A percentile compares a stretch with the other conserved stretches of the same genome.
Conservation (phyloP, 2,329 filamentous ascomycete species). For the Paraconiothyrium sp. region DNA sequence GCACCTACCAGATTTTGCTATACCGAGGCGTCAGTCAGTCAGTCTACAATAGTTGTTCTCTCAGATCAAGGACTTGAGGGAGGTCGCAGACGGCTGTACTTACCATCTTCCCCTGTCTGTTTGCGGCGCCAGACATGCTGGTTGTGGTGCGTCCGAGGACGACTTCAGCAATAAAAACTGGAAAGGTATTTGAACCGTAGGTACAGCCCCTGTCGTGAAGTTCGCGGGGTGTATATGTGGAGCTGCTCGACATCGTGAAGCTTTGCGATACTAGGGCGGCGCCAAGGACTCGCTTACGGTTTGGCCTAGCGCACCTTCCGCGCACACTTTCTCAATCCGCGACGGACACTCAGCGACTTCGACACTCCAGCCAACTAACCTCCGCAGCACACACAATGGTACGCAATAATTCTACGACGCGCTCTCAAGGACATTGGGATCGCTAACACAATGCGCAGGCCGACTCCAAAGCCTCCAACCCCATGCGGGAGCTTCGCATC, state of each 20-base stretch:
- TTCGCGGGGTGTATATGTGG: slow-evolving; percentile 34
- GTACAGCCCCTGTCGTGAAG: slow-evolving; percentile 29
- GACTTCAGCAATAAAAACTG: slow-evolving; percentile 37
- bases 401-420: slow-evolving; percentile 23
- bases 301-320: slow-evolving; percentile 21
- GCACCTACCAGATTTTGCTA: slow-evolving; percentile 72
- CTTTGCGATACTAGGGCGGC: slow-evolving; percentile 25
- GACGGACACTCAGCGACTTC: slow-evolving; percentile 37
- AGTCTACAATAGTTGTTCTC: slow-evolving; percentile 57
- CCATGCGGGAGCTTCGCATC: slow-evolving; percentile 99
- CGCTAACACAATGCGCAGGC: slow-evolving; percentile 43
- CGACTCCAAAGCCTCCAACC: slow-evolving; percentile 82
- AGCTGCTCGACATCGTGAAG: slow-evolving; percentile 36
- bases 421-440: slow-evolving; percentile 12
- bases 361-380: slow-evolving; percentile 48
- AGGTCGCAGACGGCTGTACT: slow-evolving; percentile 57
- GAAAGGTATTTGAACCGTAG: slow-evolving; percentile 14
- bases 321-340: slow-evolving; percentile 37
- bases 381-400: slow-evolving; percentile 53
- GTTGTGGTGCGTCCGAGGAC: slow-evolving; percentile 54
- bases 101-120: slow-evolving; percentile 99
- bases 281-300: slow-evolving; percentile 23
- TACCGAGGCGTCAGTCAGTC: slow-evolving; percentile 52
- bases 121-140: slow-evolving; percentile 60
- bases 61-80: slow-evolving; percentile 47